Base-by-base conservation (phyloP, 345 rosid genomes). In the Microcos paniculata region DNA sequence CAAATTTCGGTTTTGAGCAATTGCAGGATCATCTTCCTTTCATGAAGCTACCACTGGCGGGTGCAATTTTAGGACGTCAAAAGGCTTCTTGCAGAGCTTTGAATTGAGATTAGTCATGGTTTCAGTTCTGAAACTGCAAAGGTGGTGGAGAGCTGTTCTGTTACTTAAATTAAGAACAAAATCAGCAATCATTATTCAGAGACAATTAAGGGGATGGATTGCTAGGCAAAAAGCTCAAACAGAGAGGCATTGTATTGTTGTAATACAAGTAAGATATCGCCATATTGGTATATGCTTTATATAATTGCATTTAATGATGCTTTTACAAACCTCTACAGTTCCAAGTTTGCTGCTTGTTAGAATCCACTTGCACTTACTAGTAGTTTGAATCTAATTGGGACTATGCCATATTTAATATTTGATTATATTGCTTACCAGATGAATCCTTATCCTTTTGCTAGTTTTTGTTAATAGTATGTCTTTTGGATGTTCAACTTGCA, bases 61-160 rank as follows among this genome's bases (percentile, higher is more conserved):
- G 51, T n/a, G 23, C 71, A 65, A 78, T 61, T 80, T 53, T 53
- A 64, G 70, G 40, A 63, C 62, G 77, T 72, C 80, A 61, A 59
- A 57, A 58, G 78, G 72, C 26, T 72, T 73, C 74, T 59, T 69
- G 55, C 76, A 64, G 73, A 81, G 82, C 83, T 71, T 46, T 63
- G 85, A 80, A 77, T 51, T 76, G 74, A 59, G 59, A 67, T 15
- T 71, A 40, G 19, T 80, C 33, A 48, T 82, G 66, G 76, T 57
- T 71, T 84, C 90, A n/a, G 82, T 89, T 77, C 61, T 88, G 70
- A 91, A 85, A 86, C 80, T 91, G 79, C 98, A 95, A 79, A 85
- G 94, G 81, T 91, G 96, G 96, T 95, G 98, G 99, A 95, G 87
- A 80, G 73, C 58, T 72, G 73, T 85, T 70, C 55, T 84, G 58